A percentile compares a stretch with the other conserved stretches of the same genome.
Evolutionary conservation across 1,139 yeast genomes (phyloP).

Genomic region (Taphrina flavorubra): DNA sequence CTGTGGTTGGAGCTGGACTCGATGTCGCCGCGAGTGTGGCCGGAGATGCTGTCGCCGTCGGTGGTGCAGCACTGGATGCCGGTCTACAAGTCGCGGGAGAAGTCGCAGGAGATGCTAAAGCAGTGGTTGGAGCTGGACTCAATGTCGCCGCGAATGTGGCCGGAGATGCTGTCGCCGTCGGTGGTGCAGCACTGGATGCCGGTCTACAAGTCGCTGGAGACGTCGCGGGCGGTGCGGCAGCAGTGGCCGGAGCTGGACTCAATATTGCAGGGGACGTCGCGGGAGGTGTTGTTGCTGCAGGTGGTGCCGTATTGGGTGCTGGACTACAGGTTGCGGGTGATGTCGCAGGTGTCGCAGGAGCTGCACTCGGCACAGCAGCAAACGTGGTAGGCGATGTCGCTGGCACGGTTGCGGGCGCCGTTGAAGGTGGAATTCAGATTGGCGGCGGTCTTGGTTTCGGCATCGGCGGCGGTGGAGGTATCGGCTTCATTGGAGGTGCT

Average conservation of each 20-base stretch:
- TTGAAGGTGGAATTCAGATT: background rate
- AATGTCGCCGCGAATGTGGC: background rate
- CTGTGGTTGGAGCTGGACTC: conserved; percentile 4
- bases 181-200: background rate
- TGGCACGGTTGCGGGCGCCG: background rate
- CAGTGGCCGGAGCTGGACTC: conserved; percentile 5
- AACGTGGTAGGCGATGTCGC: background rate
- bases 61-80: conserved; percentile 1
- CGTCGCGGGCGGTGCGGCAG: background rate
- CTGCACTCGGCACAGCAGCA: background rate
- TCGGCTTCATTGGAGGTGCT: conserved; percentile 3
- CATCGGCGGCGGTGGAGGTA: background rate
- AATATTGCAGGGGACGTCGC: background rate
- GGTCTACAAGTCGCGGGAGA: conserved; percentile 1
- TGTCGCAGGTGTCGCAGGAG: conserved; percentile 9
- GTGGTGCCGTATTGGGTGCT: background rate
- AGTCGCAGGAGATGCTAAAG: background rate
- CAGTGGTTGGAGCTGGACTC: conserved; percentile 2
- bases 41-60: background rate
- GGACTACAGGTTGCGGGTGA: background rate
- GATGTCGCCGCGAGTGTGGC: background rate
- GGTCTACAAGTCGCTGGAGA: background rate
- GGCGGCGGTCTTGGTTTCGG: background rate
- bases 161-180: background rate
- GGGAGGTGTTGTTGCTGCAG: conserved; percentile 4